phyloP scores from a whole-genome alignment of 495 filamentous ascomycete genomes.

The Aspergillus diversus region DNA sequence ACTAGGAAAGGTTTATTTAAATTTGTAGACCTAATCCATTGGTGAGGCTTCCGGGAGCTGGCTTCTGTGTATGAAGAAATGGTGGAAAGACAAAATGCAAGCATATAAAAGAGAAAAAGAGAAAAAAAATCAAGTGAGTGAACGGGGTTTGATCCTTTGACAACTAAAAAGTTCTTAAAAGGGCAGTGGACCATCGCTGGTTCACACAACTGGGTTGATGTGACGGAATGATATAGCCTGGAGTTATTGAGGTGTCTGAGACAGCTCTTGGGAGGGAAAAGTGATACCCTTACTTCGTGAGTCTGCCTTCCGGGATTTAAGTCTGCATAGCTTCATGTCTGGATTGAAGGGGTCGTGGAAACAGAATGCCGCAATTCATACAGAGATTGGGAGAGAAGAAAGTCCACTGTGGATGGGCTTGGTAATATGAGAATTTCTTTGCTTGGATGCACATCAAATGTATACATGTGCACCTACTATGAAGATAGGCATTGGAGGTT shows the following conservation, averaged over 20 bases:
- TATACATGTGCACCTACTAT: constrained; percentile 33
- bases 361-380: constrained; percentile 34
- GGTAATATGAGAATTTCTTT: constrained; percentile 39
- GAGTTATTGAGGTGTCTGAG: constrained; percentile 52
- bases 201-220: constrained; percentile 39
- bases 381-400: constrained; percentile 24
- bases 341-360: constrained; percentile 37
- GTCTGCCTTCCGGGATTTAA: constrained; percentile 48
- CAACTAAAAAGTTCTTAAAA: constrained; percentile 37
- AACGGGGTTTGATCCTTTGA: constrained; percentile 28
- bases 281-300: constrained; percentile 56
- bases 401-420: constrained; percentile 36
- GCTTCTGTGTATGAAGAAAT: constrained; percentile 34
- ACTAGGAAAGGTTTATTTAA: constrained; percentile 27
- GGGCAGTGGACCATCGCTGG: constrained; percentile 36
- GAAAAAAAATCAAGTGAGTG: constrained; percentile 7
- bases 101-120: constrained; percentile 17
- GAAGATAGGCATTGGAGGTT: constrained; percentile 38
- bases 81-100: constrained; percentile 25
- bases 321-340: constrained; percentile 47
- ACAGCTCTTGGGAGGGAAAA: constrained; percentile 55
- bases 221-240: constrained; percentile 45
- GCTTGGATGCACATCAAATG: constrained; percentile 30
- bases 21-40: constrained; percentile 28
- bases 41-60: constrained; percentile 31